Percentiles rank a stretch among this genome's conserved stretches.
These are phyloP conservation scores for Yamadazyma olivae DNA, from an alignment of 805 yeast species.

Conservation along the genomic window DNA sequence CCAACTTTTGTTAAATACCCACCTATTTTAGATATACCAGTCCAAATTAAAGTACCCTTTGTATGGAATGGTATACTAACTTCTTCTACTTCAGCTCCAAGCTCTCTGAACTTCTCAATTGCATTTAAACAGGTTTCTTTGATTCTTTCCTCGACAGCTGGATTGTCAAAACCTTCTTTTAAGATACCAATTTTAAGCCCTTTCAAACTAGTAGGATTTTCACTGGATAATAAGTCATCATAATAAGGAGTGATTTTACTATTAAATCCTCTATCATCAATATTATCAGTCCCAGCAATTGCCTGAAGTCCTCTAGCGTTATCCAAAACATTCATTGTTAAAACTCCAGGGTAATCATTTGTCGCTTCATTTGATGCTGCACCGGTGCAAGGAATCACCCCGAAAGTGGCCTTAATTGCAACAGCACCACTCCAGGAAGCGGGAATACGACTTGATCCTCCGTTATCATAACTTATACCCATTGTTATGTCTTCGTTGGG, in stretches of 20 bases:
- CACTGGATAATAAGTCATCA: conserved; percentile 8
- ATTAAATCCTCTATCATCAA: conserved; percentile 27
- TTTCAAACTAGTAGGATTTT: conserved; percentile 15
- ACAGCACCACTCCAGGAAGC: conserved; percentile 13
- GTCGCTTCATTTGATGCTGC: conserved; percentile 29
- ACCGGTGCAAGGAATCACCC: conserved; percentile 33
- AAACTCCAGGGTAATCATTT: conserved; percentile 37
- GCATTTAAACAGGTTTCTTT: conserved; percentile 22
- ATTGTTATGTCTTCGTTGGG: conserved; percentile 8
- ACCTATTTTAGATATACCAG: conserved; percentile 24
- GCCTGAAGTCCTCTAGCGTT: conserved; percentile 28
- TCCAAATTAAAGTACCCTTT: conserved; percentile 37
- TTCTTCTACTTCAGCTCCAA: conserved; percentile 33
- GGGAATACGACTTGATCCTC: conserved; percentile 11
- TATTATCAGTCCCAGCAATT: conserved; percentile 33
- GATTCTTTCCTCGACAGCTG: conserved; percentile 26
- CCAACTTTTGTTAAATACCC: conserved; percentile 14
- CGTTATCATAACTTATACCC: conserved; percentile 12
- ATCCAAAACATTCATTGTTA: conserved; percentile 31
- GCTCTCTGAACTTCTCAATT: conserved; percentile 20
- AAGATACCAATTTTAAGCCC: conserved; percentile 31
- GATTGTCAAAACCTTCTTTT: conserved; percentile 31
- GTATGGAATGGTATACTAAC: conserved; percentile 33
- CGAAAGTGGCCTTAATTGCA: conserved; percentile 13
- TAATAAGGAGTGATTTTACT: conserved; percentile 20